phyloP scores from a whole-genome alignment of 768 basidiomycete species.

The Suillus ampliporus region DNA sequence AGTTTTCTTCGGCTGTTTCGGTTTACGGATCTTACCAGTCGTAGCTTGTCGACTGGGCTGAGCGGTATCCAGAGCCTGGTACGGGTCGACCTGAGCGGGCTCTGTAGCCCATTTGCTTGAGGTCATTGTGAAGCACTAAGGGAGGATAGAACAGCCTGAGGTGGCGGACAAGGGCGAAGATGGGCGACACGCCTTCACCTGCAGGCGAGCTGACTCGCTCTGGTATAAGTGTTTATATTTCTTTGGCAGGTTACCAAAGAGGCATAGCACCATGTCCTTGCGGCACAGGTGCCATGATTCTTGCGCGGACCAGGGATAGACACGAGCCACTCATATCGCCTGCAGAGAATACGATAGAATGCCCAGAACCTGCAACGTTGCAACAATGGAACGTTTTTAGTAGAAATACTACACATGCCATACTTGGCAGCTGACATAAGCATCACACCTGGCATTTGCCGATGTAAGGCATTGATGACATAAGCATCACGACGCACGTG shows the following conservation, averaged over 20 bases:
- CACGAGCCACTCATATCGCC: slow-evolving; percentile 10
- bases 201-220: slow-evolving; percentile 39
- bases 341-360: slow-evolving; percentile 6
- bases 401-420: not conserved
- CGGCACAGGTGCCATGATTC: slow-evolving; percentile 1
- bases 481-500: slow-evolving; percentile 15
- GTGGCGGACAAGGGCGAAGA: slow-evolving; percentile 45
- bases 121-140: slow-evolving; percentile 42
- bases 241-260: slow-evolving; percentile 35
- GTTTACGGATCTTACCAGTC: slow-evolving; percentile 41
- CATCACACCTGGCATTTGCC: slow-evolving; percentile 4
- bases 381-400: not conserved
- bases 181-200: slow-evolving; percentile 43
- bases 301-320: slow-evolving; percentile 3
- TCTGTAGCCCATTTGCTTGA: slow-evolving; percentile 39
- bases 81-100: slow-evolving; percentile 49
- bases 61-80: slow-evolving; percentile 59
- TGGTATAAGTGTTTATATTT: slow-evolving; percentile 32
- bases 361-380: slow-evolving; percentile 7
- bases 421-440: slow-evolving; percentile 4
- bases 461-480: not conserved
- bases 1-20: slow-evolving; percentile 47
- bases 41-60: slow-evolving; percentile 59
- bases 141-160: slow-evolving; percentile 34
- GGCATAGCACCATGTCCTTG: slow-evolving; percentile 12